Conservation (phyloP, 2,329 filamentous ascomycete species). For the Phialophora expanda region DNA sequence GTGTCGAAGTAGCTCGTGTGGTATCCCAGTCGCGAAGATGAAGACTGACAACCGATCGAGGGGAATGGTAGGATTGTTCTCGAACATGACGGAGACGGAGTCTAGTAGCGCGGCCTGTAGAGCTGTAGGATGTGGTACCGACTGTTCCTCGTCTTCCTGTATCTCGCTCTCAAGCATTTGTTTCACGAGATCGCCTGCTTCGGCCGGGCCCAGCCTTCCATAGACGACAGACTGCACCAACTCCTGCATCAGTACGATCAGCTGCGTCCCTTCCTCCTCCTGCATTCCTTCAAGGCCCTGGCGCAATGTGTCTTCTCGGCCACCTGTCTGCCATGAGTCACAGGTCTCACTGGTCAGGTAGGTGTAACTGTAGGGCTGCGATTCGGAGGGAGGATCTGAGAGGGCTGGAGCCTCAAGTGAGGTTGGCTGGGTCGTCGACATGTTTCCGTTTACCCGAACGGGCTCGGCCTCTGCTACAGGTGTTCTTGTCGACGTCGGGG, state of each 20-base stretch:
- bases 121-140: constrained; percentile 16
- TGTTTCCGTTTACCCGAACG: constrained; percentile 42
- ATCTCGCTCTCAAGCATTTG: constrained; percentile 48
- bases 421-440: constrained; percentile 38
- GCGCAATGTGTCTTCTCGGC: constrained; percentile 68
- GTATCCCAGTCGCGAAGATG: constrained; percentile 73
- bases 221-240: constrained; percentile 77
- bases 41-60: constrained; percentile 65
- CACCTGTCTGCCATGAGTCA: constrained; percentile 69
- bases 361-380: constrained; percentile 69
- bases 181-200: constrained; percentile 74
- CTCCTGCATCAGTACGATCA: constrained; percentile 82
- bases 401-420: constrained; percentile 35
- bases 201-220: constrained; percentile 66
- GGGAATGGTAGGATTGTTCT: constrained; percentile 66
- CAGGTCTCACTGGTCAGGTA: constrained; percentile 74
- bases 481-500: constrained; percentile 9
- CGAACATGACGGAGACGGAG: constrained; percentile 76
- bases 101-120: constrained; percentile 33
- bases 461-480: constrained; percentile 42
- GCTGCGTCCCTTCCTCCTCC: constrained; percentile 69
- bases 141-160: constrained; percentile 4
- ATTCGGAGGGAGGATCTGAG: constrained; percentile 37
- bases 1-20: constrained; percentile 73
- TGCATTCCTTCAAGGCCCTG: constrained; percentile 67